Conservation (phyloP, 2,329 filamentous ascomycete species). For the Didymella pomorum region DNA sequence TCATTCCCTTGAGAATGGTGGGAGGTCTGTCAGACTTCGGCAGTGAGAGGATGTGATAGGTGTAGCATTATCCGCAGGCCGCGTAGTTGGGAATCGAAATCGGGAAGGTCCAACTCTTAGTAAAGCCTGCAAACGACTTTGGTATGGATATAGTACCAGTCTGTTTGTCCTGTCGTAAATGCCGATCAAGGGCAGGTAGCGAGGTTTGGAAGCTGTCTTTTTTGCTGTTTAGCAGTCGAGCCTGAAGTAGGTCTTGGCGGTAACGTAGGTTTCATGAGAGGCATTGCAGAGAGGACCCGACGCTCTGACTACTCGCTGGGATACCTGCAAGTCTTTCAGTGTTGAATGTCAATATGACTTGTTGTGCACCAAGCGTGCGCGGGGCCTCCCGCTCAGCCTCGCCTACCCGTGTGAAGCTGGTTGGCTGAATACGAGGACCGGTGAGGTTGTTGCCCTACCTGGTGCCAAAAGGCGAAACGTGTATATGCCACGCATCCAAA, state of each 20-base stretch:
- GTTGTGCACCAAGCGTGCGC: neutral
- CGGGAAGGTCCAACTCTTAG: neutral
- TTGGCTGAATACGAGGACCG: conserved; percentile 21
- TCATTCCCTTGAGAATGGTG: neutral
- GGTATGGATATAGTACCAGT: conserved; percentile 29
- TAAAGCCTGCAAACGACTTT: conserved; percentile 15
- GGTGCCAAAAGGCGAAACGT: conserved; percentile 8
- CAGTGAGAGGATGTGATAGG: conserved; percentile 22
- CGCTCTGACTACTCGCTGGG: neutral
- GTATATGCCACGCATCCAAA: conserved; percentile 6
- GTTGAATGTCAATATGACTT: neutral
- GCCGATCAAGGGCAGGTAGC: conserved; percentile 18
- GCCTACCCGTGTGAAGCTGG: conserved; percentile 8
- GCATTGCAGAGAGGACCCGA: neutral
- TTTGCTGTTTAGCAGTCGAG: neutral
- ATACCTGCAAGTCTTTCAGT: neutral
- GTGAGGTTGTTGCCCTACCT: conserved; percentile 16
- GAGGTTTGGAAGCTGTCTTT: neutral
- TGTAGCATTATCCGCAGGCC: conserved; percentile 30
- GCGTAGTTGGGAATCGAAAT: conserved; percentile 22
- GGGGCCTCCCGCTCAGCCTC: conserved; percentile 7
- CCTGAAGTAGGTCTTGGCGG: neutral
- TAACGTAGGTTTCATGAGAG: conserved; percentile 12
- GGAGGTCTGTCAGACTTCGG: neutral
- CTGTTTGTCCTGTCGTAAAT: conserved; percentile 18